Evolutionary conservation across 1,139 yeast genomes (phyloP).

Genomic region (Magnusiomyces ingens): DNA sequence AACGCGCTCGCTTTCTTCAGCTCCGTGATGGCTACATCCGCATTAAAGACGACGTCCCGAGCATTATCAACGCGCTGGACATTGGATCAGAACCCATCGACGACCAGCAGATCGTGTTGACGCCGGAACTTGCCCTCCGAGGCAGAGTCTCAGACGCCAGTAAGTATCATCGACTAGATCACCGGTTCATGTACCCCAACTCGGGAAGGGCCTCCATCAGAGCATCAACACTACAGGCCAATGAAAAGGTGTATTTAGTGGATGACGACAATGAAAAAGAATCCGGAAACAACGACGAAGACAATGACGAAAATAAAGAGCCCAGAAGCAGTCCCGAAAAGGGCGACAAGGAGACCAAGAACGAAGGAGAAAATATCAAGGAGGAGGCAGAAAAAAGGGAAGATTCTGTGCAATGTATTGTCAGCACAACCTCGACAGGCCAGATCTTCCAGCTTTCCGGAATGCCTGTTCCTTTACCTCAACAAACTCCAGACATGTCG

Average conservation of each 20-base stretch:
- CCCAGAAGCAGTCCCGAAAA: neutral
- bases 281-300: too few relatives aligned
- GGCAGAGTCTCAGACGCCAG: neutral
- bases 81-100: neutral
- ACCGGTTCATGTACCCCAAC: neutral
- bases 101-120: neutral
- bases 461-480: neutral
- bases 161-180: neutral
- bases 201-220: neutral
- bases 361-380: neutral
- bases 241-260: neutral
- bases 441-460: neutral
- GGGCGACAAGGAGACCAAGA: neutral
- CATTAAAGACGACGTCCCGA: neutral
- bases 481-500: neutral
- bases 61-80: neutral
- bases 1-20: slow-evolving; percentile 9
- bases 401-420: neutral
- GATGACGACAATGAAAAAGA: neutral
- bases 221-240: neutral
- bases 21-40: slow-evolving; percentile 1
- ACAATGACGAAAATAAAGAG: neutral
- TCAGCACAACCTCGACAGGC: neutral
- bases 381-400: neutral
- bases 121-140: neutral